Evolutionary conservation across 2,329 filamentous ascomycete species (phyloP).

Genomic region (Colletotrichum karsti): DNA sequence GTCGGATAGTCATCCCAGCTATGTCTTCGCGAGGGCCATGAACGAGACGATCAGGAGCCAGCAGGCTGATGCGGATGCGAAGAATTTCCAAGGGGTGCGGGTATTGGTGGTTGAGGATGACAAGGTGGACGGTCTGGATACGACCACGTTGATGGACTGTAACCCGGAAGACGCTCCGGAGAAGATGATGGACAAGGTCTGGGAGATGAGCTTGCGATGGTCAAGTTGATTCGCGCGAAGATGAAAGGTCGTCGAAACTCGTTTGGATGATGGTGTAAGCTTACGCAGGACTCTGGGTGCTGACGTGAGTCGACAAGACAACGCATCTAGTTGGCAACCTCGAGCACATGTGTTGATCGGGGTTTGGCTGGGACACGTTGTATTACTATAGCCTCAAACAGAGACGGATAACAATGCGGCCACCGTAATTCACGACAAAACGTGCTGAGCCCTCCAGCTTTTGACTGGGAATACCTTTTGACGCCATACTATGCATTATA

Average conservation of each 20-base stretch:
- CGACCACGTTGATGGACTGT: constrained; percentile 21
- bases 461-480: constrained; percentile 28
- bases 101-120: constrained; percentile 37
- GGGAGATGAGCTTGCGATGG: neutral
- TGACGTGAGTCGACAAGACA: neutral
- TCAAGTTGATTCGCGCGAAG: neutral
- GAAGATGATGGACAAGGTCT: neutral
- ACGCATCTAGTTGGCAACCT: neutral
- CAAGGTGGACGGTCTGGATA: constrained; percentile 7
- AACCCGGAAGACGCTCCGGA: neutral
- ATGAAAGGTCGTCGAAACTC: neutral
- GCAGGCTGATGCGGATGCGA: constrained; percentile 32
- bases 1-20: constrained; percentile 38
- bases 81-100: constrained; percentile 35
- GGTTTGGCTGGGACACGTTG: constrained; percentile 10
- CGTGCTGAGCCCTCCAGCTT: constrained; percentile 26
- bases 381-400: constrained; percentile 20
- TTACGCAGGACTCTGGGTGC: neutral
- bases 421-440: constrained; percentile 18
- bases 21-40: constrained; percentile 39
- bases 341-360: neutral
- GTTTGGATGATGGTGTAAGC: neutral
- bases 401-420: constrained; percentile 20
- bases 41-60: constrained; percentile 39
- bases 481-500: constrained; percentile 30